These are phyloP conservation scores for Paraglomus brasilianum DNA, from an alignment of 192 early-diverging fungal species.

Conservation along the genomic window DNA sequence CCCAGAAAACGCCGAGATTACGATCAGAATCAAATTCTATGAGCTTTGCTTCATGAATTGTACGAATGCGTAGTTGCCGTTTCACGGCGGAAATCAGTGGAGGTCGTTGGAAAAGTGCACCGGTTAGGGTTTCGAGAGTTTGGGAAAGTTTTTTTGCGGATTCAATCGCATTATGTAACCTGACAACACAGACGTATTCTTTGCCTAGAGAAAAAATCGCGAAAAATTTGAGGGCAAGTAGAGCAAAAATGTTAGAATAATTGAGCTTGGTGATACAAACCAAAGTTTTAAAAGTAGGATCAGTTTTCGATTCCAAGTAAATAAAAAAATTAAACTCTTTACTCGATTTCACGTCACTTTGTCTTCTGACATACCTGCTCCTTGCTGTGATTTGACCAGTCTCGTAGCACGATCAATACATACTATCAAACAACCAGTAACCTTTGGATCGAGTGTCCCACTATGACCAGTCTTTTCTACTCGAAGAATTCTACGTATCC, in stretches of 20 bases:
- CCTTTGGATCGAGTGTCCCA: conserved; percentile 98
- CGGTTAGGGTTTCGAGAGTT: conserved; percentile 94
- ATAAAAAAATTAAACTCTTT: no score
- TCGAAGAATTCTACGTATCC: conserved; percentile 96
- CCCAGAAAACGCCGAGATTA: conserved; percentile 97
- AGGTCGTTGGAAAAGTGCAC: conserved; percentile 98
- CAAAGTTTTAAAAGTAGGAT: no score
- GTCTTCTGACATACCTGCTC: conserved; percentile 90
- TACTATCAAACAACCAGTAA: conserved; percentile 98
- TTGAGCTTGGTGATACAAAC: background rate
- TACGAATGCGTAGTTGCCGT: conserved; percentile 98
- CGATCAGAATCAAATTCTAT: conserved; percentile 97
- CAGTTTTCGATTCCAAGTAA: no score
- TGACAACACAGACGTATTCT: conserved; percentile 95
- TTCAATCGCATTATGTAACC: conserved; percentile 93
- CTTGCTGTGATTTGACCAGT: conserved; percentile 98
- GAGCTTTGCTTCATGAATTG: conserved; percentile 95
- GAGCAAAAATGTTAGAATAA: background rate
- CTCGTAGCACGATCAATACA: conserved; percentile 98
- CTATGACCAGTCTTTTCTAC: conserved; percentile 99
- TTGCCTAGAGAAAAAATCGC: conserved; percentile 47
- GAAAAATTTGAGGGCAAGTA: no score
- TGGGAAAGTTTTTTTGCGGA: conserved; percentile 83
- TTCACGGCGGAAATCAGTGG: conserved; percentile 99
- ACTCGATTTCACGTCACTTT: no score